phyloP scores from a whole-genome alignment of 345 rosid genomes.

The Fremontodendron californicum region DNA sequence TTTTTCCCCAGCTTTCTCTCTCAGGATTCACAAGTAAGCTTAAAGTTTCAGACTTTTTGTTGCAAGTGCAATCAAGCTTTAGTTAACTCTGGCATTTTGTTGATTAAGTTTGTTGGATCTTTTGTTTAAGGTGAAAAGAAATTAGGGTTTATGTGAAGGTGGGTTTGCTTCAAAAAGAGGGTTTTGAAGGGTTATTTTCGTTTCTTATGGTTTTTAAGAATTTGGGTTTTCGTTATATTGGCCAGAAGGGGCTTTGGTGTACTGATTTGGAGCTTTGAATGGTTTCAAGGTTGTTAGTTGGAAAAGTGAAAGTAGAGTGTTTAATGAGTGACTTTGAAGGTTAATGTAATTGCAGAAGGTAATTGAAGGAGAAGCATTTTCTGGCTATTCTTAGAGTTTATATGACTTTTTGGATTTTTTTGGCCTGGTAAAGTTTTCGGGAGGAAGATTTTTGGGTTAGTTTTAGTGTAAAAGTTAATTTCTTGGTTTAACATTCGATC shows the following conservation, averaged over 20 bases:
- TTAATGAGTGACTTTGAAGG: background rate
- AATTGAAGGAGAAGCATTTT: slow-evolving; percentile 7
- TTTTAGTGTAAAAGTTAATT: slow-evolving; percentile 4
- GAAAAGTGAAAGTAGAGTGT: background rate
- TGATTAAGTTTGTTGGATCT: slow-evolving; percentile 17
- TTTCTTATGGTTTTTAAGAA: background rate
- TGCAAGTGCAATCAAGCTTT: slow-evolving; percentile 5
- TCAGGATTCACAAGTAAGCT: background rate
- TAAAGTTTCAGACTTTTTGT: slow-evolving; percentile 1
- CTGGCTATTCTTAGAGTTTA: background rate
- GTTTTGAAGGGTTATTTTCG: background rate
- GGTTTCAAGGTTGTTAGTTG: background rate
- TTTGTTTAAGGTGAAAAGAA: slow-evolving; percentile 8
- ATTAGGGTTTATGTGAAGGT: slow-evolving; percentile 27
- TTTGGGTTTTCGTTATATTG: background rate
- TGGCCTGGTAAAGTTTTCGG: background rate
- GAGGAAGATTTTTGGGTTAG: background rate
- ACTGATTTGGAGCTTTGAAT: background rate
- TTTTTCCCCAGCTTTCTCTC: background rate
- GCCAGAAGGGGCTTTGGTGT: background rate
- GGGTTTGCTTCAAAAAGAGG: slow-evolving; percentile 8
- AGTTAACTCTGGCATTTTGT: background rate
- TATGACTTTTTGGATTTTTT: background rate
- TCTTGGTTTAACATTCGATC: slow-evolving; percentile 14
- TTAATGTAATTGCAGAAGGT: slow-evolving; percentile 1